A percentile compares a stretch with the other conserved stretches of the same genome.
phyloP scores from a whole-genome alignment of 2,329 filamentous ascomycete species.

The Ophiostoma angusticollis region DNA sequence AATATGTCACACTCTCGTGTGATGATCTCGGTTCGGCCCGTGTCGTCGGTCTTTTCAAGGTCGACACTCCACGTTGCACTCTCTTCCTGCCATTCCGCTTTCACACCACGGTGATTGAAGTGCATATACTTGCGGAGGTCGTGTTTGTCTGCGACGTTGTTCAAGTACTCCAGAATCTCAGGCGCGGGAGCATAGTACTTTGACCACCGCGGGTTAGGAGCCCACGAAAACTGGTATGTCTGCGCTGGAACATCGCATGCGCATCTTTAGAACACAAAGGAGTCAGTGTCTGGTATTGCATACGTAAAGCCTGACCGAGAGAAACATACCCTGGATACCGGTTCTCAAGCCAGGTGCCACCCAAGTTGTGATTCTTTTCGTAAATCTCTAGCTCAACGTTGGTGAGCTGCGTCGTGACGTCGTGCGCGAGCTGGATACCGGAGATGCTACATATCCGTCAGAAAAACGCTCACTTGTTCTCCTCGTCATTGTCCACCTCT shows the following conservation, averaged over 20 bases:
- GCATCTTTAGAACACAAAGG: neutral
- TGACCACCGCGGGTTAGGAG: constrained; percentile 19
- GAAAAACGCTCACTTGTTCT: neutral
- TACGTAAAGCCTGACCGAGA: neutral
- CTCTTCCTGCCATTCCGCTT: neutral
- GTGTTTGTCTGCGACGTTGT: constrained; percentile 17
- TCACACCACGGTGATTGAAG: neutral
- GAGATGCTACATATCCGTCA: neutral
- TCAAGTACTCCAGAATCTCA: constrained; percentile 18
- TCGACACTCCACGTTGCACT: neutral
- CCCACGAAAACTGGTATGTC: constrained; percentile 24
- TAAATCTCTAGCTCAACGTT: constrained; percentile 1
- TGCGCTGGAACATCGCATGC: constrained; percentile 33
- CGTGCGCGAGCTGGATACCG: neutral
- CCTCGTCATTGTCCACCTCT: neutral
- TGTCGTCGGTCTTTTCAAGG: neutral
- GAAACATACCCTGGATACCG: constrained; percentile 1
- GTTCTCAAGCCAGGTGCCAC: constrained; percentile 6
- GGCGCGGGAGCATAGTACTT: constrained; percentile 16
- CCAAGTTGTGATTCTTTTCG: constrained; percentile 1
- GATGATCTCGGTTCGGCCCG: neutral
- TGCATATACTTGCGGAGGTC: neutral
- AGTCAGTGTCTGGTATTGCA: too few relatives aligned
- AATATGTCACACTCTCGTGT: constrained; percentile 29
- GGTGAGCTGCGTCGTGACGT: neutral